These are phyloP conservation scores for Aspergillus latus DNA, from an alignment of 2,329 filamentous ascomycete genomes.

Conservation along the genomic window DNA sequence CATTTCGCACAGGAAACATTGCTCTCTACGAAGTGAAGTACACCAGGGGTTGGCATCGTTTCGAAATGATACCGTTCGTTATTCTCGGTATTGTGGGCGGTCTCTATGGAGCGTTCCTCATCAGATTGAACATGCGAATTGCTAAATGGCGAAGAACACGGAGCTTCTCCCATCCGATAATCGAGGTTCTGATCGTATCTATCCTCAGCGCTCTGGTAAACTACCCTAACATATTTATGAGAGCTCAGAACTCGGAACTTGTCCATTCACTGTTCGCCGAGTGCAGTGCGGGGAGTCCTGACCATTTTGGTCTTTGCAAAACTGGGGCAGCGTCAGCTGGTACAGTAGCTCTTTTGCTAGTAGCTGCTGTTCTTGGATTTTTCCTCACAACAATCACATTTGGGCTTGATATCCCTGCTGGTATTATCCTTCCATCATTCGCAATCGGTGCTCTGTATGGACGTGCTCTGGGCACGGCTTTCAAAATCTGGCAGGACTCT, in stretches of 20 bases:
- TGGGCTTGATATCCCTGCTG: constrained; percentile 88
- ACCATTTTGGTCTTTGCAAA: constrained; percentile 87
- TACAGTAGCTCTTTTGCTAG: constrained; percentile 77
- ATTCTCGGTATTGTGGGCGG: constrained; percentile 85
- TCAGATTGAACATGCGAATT: constrained; percentile 87
- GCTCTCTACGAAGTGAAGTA: constrained; percentile 96
- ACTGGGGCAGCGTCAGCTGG: constrained; percentile 77
- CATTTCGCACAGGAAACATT: constrained; percentile 91
- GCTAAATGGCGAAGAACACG: constrained; percentile 74
- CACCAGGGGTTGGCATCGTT: constrained; percentile 86
- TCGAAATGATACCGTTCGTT: constrained; percentile 86
- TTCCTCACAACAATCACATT: constrained; percentile 85
- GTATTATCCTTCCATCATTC: constrained; percentile 94
- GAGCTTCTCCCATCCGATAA: constrained; percentile 69
- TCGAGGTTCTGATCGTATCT: constrained; percentile 77
- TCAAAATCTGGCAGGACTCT: constrained; percentile 82
- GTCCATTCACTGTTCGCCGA: constrained; percentile 91
- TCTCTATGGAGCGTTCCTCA: constrained; percentile 92
- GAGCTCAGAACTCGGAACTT: constrained; percentile 85
- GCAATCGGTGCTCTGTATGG: constrained; percentile 90
- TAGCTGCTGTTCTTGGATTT: constrained; percentile 81
- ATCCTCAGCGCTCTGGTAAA: constrained; percentile 84
- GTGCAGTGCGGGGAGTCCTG: constrained; percentile 70
- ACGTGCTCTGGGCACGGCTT: constrained; percentile 81
- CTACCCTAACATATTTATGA: constrained; percentile 95